Base-by-base conservation (phyloP, 768 basidiomycete species). In the Saitozyma sp. region DNA sequence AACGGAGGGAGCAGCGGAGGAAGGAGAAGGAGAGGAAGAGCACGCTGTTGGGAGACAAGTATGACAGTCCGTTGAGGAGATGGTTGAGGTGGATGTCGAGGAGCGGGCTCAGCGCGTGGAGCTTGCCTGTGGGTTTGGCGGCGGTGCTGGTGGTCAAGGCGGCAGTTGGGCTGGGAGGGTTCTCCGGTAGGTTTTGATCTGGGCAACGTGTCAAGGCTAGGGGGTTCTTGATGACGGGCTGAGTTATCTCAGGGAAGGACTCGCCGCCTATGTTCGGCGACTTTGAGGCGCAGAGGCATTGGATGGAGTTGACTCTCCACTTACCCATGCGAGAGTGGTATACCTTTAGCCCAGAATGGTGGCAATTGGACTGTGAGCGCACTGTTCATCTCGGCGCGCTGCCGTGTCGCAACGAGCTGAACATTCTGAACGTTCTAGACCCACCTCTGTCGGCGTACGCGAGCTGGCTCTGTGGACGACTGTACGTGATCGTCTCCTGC, bases 241-340 rank as follows among this genome's bases (percentile, higher is more conserved):
- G 13, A 40, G 39, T 1, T 2, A 55, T 10, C 54, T 55, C 48
- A 14, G 91, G 92, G 7, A 77, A 85, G 66, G 82, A 76, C 39
- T 85, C 86, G 3, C 89, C 92, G 0, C 91, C 91, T 0, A 88
- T 92, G 87, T 91, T 84, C 66, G 92, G 92, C 3, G 92, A 95
- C 79, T 95, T 90, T 69, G 92, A 95, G 77, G 92, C 92, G 0
- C 92, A 94, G 73, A 83, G 92, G 57, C 92, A 94, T 79, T 95
- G 92, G 92, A 91, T 95, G 90, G 92, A 94, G 70, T 76, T 95
- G 45, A 91, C 90, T 3, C 78, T 87, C 29, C 89, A 93, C 73
- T 81, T 92, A 0, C 90, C 92, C 0, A 70, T 86, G 17, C 81
- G 80, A 13, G 80, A 88, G 64, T 97, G 94, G 94, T 97, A 97